Evolutionary conservation across 2,329 filamentous ascomycete species (phyloP), one percentile per base, ranked within the genome.

Genomic region (Neonectria magnoliae): DNA sequence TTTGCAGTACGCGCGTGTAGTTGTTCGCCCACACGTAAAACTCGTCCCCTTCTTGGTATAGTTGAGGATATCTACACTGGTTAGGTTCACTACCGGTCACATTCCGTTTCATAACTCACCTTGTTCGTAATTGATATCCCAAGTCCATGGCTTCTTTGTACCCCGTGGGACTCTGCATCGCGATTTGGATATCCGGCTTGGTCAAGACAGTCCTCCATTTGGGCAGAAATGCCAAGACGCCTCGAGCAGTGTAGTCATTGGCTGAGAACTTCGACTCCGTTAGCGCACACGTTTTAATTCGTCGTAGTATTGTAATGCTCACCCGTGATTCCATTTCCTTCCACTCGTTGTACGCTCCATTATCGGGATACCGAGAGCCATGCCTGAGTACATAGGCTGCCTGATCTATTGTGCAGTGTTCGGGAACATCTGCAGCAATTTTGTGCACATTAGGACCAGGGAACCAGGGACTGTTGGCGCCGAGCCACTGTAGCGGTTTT

Each of bases 11-110:
- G 6, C 87, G 84, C 6, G 86, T 84, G 75, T 91, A 91, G 69
- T 88, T 86, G 73, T 91, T 92, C 18, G 88, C 84, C 87, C 88
- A 92, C 7, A 89, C 84, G 9, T 84, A 80, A 69, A 91, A 90
- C 9, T 79, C 73, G 5, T 83, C 79, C 7, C 83, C 82, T 55
- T 84, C 80, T 1, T 73, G 69, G 68, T 87, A 86, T 18, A 91
- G 81, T 41, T 84, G 75, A 0, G 83, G 81, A 60, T 84, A 84
- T 55, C 80, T 80, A 8, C 4, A n/a, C 9, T 1, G 1, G 36
- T 65, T 1, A 66, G 64, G 11, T 4, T 1, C 1, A 6, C 10
- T 9, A 5, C 1, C 14, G 5, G 2, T 33, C 10, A 10, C 4
- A 1, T 3, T 5, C 0, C 1, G 3, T 9, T 4, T 2, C 4